Evolutionary conservation across 768 basidiomycete species (phyloP).

Genomic region (Goffeauzyma gilvescens): DNA sequence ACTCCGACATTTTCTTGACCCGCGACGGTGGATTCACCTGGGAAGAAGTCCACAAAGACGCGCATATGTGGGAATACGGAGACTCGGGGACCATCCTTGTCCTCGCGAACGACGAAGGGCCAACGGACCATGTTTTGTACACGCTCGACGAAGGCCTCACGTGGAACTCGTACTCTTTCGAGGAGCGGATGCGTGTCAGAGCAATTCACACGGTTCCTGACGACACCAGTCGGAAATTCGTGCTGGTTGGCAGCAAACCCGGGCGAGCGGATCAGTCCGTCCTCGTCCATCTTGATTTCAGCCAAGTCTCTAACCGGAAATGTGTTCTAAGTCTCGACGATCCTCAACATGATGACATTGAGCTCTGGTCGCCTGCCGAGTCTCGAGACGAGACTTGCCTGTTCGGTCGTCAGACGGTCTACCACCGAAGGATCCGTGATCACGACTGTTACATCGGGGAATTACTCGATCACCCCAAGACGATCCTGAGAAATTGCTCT

Average conservation of each 20-base stretch:
- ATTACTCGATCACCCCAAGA: conserved; percentile 39
- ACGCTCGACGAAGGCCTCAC: conserved; percentile 70
- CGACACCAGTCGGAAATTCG: conserved; percentile 80
- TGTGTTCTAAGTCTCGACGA: conserved; percentile 54
- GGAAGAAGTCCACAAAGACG: conserved; percentile 97
- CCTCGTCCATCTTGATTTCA: conserved; percentile 76
- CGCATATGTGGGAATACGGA: conserved; percentile 93
- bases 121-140: conserved; percentile 73
- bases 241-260: conserved; percentile 53
- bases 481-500: conserved; percentile 49
- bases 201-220: conserved; percentile 69
- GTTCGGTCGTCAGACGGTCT: conserved; percentile 86
- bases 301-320: conserved; percentile 48
- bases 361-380: conserved; percentile 88
- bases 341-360: conserved; percentile 76
- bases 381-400: conserved; percentile 70
- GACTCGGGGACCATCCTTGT: conserved; percentile 87
- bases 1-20: conserved; percentile 87
- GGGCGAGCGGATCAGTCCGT: conserved; percentile 38
- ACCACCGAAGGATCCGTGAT: conserved; percentile 66
- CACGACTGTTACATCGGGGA: conserved; percentile 69
- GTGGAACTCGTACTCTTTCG: conserved; percentile 79
- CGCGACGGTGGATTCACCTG: conserved; percentile 94
- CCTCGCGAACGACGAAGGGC: conserved; percentile 85
- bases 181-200: conserved; percentile 52